Base-by-base conservation (phyloP, 106 monocot genomes). In the Allium fistulosum region DNA sequence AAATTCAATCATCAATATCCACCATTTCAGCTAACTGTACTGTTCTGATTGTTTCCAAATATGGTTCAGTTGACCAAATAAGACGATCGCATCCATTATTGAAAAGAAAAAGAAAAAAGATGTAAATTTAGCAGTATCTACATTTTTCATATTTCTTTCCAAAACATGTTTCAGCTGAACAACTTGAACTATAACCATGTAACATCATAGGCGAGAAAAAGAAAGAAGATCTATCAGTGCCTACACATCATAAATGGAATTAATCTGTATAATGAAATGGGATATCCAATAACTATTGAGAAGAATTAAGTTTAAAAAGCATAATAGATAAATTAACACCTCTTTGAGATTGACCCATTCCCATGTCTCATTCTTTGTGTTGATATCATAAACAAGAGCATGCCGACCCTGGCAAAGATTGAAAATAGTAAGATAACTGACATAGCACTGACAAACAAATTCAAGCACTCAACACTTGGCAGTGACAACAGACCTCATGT, bases 321-420 rank as follows among this genome's bases (percentile, higher is more conserved):
- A 37, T 4, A 37, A 37, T 4, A 37, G 5, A 37, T 4, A 37
- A 37, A 37, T 22, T 22, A 22, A 22, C 13, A 84, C 88, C 84
- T 84, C 84, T 71, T 82, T 79, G 48, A 88, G 81, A 75, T 88
- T 77, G 68, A 88, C 84, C 84, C 84, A 84, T 62, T 88, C 88
- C 81, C 79, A 84, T n/a, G 81, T 84, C 76, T 84, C 84, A 16
- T 88, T 63, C 37, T 79, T 70, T 26, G 88, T 81, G 57, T 75
- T 77, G 45, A 81, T 82, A 66, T 84, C 88, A 80, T 88, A 88
- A 69, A 82, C 84, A 74, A 88, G 76, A 78, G 76, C 78, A 84
- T 82, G 88, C 17, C 49, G 67, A 53, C 84, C 84, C 84, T 84
- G 61, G 22, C 9, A 55, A 76, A 62, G 13, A 48, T 45, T 14